Percentiles rank a stretch among this genome's conserved stretches.
Conservation (phyloP, 495 filamentous ascomycete species). For the Neurospora pannonica region DNA sequence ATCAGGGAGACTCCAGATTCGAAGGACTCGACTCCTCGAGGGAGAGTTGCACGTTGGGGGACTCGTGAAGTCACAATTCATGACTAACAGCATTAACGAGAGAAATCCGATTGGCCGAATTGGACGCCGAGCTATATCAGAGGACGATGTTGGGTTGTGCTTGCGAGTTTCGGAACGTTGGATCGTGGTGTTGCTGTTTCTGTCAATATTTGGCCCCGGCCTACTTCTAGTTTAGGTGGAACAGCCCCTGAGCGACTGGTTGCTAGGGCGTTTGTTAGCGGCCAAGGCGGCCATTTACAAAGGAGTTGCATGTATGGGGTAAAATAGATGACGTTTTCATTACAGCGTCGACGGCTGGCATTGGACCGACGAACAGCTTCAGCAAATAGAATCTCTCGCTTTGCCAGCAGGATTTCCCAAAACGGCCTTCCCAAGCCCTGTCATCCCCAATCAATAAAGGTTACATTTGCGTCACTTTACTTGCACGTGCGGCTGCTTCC, state of each 20-base stretch:
- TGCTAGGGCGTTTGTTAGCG: neutral
- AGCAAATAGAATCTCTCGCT: neutral
- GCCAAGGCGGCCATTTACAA: neutral
- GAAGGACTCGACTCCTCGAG: neutral
- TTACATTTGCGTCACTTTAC: neutral
- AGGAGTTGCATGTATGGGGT: neutral
- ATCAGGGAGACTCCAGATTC: neutral
- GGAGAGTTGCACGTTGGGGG: neutral
- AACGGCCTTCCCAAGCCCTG: neutral
- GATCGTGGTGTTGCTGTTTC: neutral
- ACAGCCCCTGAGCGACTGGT: neutral
- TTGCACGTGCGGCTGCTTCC: neutral
- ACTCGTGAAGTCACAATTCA: neutral
- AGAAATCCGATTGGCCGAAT: neutral
- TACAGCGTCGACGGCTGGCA: neutral
- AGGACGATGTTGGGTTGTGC: neutral
- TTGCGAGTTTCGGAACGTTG: neutral
- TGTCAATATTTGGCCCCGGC: neutral
- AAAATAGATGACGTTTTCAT: neutral
- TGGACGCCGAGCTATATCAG: neutral
- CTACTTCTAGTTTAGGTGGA: too few relatives aligned
- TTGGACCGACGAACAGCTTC: neutral
- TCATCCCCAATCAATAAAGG: neutral
- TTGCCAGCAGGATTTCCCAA: neutral
- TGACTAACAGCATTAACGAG: neutral